Conservation (phyloP, 2,329 filamentous ascomycete genomes). For the Camptophora hylomeconis region DNA sequence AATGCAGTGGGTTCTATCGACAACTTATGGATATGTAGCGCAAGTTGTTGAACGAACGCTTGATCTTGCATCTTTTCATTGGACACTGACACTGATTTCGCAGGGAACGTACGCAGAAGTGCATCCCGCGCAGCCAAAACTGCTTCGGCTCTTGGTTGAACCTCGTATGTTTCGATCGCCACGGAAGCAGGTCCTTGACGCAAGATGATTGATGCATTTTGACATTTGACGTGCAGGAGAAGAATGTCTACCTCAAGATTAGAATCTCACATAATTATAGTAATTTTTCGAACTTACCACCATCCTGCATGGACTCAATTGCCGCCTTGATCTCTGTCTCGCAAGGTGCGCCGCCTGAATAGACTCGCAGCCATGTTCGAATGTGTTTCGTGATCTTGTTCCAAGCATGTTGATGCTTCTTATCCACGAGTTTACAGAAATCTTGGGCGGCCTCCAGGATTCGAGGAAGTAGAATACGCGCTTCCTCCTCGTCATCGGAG, state of each 20-base stretch:
- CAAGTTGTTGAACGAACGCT: conserved; percentile 19
- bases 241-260: conserved; percentile 20
- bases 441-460: conserved; percentile 4
- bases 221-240: conserved; percentile 29
- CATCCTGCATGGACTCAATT: conserved; percentile 4
- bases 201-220: conserved; percentile 37
- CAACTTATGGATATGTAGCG: conserved; percentile 23
- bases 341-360: conserved; percentile 9
- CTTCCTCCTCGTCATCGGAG: conserved; percentile 19
- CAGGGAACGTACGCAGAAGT: conserved; percentile 34
- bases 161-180: conserved; percentile 34
- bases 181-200: conserved; percentile 14
- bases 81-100: conserved; percentile 23
- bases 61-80: conserved; percentile 14
- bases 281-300: conserved; percentile 6
- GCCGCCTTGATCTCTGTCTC: not conserved
- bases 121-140: conserved; percentile 27
- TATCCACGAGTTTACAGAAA: conserved; percentile 1
- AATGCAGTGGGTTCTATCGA: conserved; percentile 22
- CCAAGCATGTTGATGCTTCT: conserved; percentile 4
- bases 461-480: conserved; percentile 6
- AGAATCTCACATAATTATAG: not conserved
- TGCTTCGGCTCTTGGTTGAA: conserved; percentile 27
- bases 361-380: conserved; percentile 5
- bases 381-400: conserved; percentile 1